A percentile compares a stretch with the other conserved stretches of the same genome.
These are phyloP conservation scores for Litsea cubeba DNA, from an alignment of 164 flowering plant species.

Conservation along the genomic window DNA sequence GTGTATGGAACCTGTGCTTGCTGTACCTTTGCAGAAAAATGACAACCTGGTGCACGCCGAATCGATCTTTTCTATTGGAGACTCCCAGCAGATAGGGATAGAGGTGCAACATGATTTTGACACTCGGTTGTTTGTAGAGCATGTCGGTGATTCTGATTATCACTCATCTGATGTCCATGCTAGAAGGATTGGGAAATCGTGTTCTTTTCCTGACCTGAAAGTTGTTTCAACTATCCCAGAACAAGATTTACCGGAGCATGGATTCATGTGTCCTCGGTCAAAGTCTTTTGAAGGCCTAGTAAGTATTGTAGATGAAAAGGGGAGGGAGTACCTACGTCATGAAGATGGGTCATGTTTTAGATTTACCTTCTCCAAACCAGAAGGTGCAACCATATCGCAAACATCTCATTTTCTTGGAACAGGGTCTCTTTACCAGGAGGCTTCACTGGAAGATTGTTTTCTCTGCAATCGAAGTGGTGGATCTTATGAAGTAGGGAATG, in stretches of 20 bases:
- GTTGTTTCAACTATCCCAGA: slow-evolving; percentile 12
- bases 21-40: slow-evolving; percentile 30
- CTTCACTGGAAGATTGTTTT: slow-evolving; percentile 3
- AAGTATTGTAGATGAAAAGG: slow-evolving; percentile 23
- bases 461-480: slow-evolving; percentile 12
- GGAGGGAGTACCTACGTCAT: slow-evolving; percentile 23
- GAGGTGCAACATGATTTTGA: slow-evolving; percentile 33
- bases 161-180: slow-evolving; percentile 26
- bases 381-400: slow-evolving; percentile 2
- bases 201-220: slow-evolving; percentile 49
- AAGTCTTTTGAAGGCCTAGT: slow-evolving; percentile 56
- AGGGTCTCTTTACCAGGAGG: not conserved
- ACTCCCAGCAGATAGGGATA: slow-evolving; percentile 37
- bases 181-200: slow-evolving; percentile 42
- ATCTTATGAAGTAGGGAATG: slow-evolving; percentile 17
- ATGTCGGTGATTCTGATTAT: slow-evolving; percentile 29
- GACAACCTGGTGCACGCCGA: slow-evolving; percentile 26
- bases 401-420: slow-evolving; percentile 1
- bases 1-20: slow-evolving; percentile 23
- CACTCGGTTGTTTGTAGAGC: slow-evolving; percentile 28
- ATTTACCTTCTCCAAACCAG: not conserved
- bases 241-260: slow-evolving; percentile 18
- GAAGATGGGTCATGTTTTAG: slow-evolving; percentile 14
- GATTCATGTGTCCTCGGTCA: slow-evolving; percentile 14
- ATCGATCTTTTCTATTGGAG: slow-evolving; percentile 51